These are phyloP conservation scores for Rhizopus delemar DNA, from an alignment of 371 early-diverging fungal genomes.

Conservation along the genomic window DNA sequence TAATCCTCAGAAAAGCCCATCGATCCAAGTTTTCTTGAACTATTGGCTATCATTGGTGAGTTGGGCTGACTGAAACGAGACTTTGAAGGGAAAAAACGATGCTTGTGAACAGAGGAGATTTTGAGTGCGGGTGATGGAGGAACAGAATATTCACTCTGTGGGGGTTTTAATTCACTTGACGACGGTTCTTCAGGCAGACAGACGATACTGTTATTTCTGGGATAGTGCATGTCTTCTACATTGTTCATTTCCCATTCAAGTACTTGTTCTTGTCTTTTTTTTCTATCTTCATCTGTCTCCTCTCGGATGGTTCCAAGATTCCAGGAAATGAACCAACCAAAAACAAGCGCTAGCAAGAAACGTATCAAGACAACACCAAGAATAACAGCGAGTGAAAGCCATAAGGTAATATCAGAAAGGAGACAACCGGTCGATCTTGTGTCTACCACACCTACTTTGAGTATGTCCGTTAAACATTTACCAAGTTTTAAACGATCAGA, in stretches of 20 bases:
- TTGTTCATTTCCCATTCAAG: constrained; percentile 71
- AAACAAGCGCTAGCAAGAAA: constrained; percentile 80
- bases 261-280: constrained; percentile 54
- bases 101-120: constrained; percentile 11
- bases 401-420: constrained; percentile 74
- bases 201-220: constrained; percentile 35
- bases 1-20: not conserved
- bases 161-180: not conserved
- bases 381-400: constrained; percentile 76
- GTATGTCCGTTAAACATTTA: constrained; percentile 68
- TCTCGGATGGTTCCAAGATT: constrained; percentile 72
- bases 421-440: constrained; percentile 77
- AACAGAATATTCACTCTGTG: not conserved
- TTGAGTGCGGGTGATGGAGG: not conserved
- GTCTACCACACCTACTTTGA: constrained; percentile 79
- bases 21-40: constrained; percentile 1
- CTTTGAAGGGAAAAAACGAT: constrained; percentile 46
- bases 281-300: constrained; percentile 64
- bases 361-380: constrained; percentile 78
- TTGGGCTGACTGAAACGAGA: constrained; percentile 48
- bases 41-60: constrained; percentile 15
- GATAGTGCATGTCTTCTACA: constrained; percentile 60
- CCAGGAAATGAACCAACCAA: constrained; percentile 81
- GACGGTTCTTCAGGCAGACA: not conserved
- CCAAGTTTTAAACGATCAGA: constrained; percentile 56